These are phyloP conservation scores for Moesziomyces antarcticus DNA, from an alignment of 1,284 basidiomycete genomes.

Conservation along the genomic window DNA sequence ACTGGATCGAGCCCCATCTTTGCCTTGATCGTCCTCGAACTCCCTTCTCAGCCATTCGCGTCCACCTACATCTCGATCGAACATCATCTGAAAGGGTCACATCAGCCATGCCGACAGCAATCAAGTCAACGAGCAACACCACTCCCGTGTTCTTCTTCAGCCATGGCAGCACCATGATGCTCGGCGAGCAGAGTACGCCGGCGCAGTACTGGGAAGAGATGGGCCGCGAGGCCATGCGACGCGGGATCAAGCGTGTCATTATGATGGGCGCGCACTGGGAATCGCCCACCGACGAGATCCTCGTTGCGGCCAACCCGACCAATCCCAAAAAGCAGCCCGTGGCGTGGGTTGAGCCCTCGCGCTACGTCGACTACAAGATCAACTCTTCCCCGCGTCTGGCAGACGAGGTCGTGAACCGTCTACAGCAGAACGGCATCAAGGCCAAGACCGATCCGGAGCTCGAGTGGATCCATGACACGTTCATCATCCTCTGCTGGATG, in stretches of 20 bases:
- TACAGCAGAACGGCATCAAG: conserved; percentile 47
- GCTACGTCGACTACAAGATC: conserved; percentile 51
- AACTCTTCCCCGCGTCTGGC: conserved; percentile 44
- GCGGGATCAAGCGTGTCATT: conserved; percentile 56
- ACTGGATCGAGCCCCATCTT: too few species aligned
- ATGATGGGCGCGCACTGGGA: conserved; percentile 63
- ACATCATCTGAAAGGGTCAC: neutral
- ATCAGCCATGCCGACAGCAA: conserved; percentile 12
- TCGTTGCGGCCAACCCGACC: conserved; percentile 47
- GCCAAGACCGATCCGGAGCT: conserved; percentile 44
- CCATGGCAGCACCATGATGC: conserved; percentile 60
- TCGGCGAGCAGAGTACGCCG: conserved; percentile 48
- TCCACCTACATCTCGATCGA: neutral
- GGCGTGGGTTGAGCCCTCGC: conserved; percentile 42
- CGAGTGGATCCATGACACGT: conserved; percentile 60
- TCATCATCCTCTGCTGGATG: conserved; percentile 59
- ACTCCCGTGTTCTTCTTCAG: conserved; percentile 37
- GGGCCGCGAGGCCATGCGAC: conserved; percentile 47
- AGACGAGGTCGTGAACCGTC: conserved; percentile 20
- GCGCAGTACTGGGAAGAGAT: conserved; percentile 58
- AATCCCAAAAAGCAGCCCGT: conserved; percentile 56
- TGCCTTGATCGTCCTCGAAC: neutral
- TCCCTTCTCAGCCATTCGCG: neutral
- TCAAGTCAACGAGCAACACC: conserved; percentile 18
- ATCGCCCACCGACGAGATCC: conserved; percentile 41